Conservation (phyloP, 1,284 basidiomycete genomes). For the Cryptococcus sp. region DNA sequence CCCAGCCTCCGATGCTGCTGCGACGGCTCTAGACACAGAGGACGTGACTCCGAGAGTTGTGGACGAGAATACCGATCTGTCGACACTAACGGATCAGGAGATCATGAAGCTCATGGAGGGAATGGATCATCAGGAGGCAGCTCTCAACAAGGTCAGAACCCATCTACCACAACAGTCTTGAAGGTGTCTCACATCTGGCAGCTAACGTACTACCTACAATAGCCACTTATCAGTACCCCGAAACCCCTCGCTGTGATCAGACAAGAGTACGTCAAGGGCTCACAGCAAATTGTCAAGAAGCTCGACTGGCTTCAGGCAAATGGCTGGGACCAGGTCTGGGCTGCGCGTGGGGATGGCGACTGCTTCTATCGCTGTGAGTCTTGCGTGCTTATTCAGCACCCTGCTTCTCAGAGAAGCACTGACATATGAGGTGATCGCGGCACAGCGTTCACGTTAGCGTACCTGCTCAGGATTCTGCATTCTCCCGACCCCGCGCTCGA, state of each 20-base stretch:
- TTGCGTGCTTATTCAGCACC: too few relatives aligned
- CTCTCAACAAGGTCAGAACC: slow-evolving; percentile 35
- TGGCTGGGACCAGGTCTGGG: slow-evolving; percentile 63
- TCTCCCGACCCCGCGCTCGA: slow-evolving; percentile 53
- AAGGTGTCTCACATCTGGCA: background rate
- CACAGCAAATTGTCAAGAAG: slow-evolving; percentile 58
- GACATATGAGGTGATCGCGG: background rate
- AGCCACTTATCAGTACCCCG: slow-evolving; percentile 50
- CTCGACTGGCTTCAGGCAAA: slow-evolving; percentile 60
- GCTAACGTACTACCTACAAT: background rate
- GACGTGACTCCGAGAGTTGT: slow-evolving; percentile 29
- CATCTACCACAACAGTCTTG: too few relatives aligned
- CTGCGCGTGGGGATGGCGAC: slow-evolving; percentile 69
- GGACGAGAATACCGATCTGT: slow-evolving; percentile 47
- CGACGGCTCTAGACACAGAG: background rate
- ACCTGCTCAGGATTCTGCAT: slow-evolving; percentile 60
- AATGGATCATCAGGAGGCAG: slow-evolving; percentile 36
- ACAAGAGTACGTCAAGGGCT: slow-evolving; percentile 63
- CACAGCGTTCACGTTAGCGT: slow-evolving; percentile 65
- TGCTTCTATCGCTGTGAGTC: slow-evolving; percentile 71
- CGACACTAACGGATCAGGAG: slow-evolving; percentile 48
- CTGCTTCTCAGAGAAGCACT: background rate
- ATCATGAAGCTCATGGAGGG: slow-evolving; percentile 47
- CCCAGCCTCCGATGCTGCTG: background rate
- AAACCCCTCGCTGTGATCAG: slow-evolving; percentile 43